Evolutionary conservation across 2,329 filamentous ascomycete species (phyloP).

Genomic region (Shiraia bambusicola): DNA sequence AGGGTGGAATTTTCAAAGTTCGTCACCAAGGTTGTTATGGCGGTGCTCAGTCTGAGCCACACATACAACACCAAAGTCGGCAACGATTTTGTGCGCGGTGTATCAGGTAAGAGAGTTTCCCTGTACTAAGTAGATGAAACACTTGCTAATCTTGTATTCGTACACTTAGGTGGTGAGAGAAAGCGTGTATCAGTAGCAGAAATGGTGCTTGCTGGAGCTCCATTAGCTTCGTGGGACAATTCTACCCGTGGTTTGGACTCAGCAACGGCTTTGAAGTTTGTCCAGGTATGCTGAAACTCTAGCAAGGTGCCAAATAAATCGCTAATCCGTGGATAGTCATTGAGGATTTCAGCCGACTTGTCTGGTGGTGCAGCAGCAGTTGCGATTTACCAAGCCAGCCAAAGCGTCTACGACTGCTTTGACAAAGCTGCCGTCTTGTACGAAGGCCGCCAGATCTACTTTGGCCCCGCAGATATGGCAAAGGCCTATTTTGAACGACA

Average conservation of each 20-base stretch:
- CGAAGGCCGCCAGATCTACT: conserved; percentile 77
- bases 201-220: conserved; percentile 45
- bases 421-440: conserved; percentile 76
- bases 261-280: conserved; percentile 60
- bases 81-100: conserved; percentile 62
- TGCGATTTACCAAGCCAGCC: conserved; percentile 58
- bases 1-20: conserved; percentile 51
- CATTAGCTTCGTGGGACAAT: conserved; percentile 51
- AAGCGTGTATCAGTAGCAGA: conserved; percentile 65
- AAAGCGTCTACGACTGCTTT: conserved; percentile 62
- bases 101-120: conserved; percentile 49
- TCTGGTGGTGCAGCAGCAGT: conserved; percentile 55
- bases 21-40: conserved; percentile 55
- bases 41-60: conserved; percentile 56
- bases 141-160: no score
- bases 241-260: conserved; percentile 44
- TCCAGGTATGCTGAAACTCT: conserved; percentile 32
- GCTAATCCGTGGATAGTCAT: conserved; percentile 27
- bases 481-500: conserved; percentile 67
- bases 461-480: conserved; percentile 62
- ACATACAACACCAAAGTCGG: conserved; percentile 59
- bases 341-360: conserved; percentile 55
- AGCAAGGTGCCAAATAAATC: background rate
- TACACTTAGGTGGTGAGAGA: conserved; percentile 50
- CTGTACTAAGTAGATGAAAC: no score